Base-by-base conservation (phyloP, 352 stramenopile genomes). In the Phytophthora rubi region DNA sequence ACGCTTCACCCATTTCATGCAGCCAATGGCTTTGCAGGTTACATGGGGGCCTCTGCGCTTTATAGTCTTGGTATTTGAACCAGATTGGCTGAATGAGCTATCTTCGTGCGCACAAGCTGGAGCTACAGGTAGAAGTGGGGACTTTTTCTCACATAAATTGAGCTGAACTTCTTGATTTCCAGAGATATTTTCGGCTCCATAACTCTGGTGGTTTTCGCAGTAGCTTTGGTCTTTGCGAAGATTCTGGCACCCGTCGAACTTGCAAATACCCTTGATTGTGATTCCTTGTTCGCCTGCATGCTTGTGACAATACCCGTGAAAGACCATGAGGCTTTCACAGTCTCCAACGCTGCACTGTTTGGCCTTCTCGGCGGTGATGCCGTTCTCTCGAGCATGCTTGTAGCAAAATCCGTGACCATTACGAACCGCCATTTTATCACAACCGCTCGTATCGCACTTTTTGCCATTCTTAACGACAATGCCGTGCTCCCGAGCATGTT, bases 1-100 rank as follows among this genome's bases (percentile, higher is more conserved):
- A 1, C 37, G 37, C 35, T 53, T 59, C n/a, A 39, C 48, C 59
- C 48, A 44, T 15, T 59, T 52, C 37, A 42, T 66, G 26, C 59
- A 66, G 6, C 48, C 49, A 51, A 44, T 16, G 28, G 16, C 5
- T 53, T 53, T 66, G 26, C 59, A 66, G 13, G 15, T 42, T 37
- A 10, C 37, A 15, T 37, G 45, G 33, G 16, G 15, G 6, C 45
- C 45, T 26, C 44, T 21, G 7, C n/a, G 32, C 26, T n/a, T 30
- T 30, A 47, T 18, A 6, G 16, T 49, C 13, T 35, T 47, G 18
- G 13, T 32, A 8, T 21, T 54, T 23, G 56, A 32, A 54, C 15
- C 6, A 7, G 7, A 6, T 51, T 54, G 23, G 8, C 6, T 26
- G 15, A 37, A 30, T 6, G 42, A 23, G 42, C 13, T 23, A 9